phyloP scores from a whole-genome alignment of 495 filamentous ascomycete species.

The Stereocaulon alpinum region DNA sequence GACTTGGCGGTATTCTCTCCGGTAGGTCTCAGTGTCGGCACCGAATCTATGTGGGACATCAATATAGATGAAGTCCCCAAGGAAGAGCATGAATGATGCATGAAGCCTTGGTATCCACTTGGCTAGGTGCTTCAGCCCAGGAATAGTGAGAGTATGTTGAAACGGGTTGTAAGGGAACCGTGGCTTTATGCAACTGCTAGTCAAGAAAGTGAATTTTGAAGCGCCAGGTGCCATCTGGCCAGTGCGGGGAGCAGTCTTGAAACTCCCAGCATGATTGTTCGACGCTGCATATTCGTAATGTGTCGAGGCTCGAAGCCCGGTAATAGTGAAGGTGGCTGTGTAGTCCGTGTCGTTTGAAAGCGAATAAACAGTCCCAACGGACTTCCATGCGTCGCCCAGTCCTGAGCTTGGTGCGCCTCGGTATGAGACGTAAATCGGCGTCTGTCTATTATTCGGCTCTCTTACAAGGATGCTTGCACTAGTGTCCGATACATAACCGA shows the following conservation, averaged over 20 bases:
- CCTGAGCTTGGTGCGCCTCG: slow-evolving; percentile 28
- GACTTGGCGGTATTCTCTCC: slow-evolving; percentile 82
- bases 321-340: slow-evolving; percentile 53
- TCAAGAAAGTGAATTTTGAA: slow-evolving; percentile 72
- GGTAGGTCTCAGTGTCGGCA: slow-evolving; percentile 60
- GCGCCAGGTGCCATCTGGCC: slow-evolving; percentile 46
- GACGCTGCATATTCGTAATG: slow-evolving; percentile 74
- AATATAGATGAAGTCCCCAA: slow-evolving; percentile 98
- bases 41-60: slow-evolving; percentile 80
- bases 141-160: slow-evolving; percentile 69
- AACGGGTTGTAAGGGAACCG: slow-evolving; percentile 80
- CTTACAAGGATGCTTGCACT: slow-evolving; percentile 74
- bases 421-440: slow-evolving; percentile 64
- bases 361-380: slow-evolving; percentile 49
- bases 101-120: slow-evolving; percentile 51
- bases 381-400: slow-evolving; percentile 44
- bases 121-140: slow-evolving; percentile 60
- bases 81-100: slow-evolving; percentile 89
- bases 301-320: slow-evolving; percentile 46
- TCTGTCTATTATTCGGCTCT: slow-evolving; percentile 63
- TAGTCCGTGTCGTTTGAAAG: slow-evolving; percentile 73
- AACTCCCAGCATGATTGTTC: slow-evolving; percentile 69
- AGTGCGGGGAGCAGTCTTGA: slow-evolving; percentile 57
- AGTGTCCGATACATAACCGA: slow-evolving; percentile 75
- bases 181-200: slow-evolving; percentile 82